A percentile compares a stretch with the other conserved stretches of the same genome.
Evolutionary conservation across 1,284 basidiomycete species (phyloP).

Genomic region (Cutaneotrichosporon sp.): DNA sequence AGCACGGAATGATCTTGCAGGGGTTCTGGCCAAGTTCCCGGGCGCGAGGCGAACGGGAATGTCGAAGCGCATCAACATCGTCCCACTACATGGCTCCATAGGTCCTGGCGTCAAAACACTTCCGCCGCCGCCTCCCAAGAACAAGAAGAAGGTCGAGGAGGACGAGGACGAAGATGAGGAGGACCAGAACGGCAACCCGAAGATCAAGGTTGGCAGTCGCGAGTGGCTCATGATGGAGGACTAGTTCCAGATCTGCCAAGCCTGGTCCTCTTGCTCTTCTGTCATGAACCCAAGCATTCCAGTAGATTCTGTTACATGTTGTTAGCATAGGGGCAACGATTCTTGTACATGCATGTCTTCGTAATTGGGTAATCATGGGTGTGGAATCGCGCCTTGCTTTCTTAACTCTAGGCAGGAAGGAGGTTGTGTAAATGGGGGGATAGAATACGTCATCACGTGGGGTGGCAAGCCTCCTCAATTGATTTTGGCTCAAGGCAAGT

Average conservation of each 20-base stretch:
- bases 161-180: conserved; percentile 44
- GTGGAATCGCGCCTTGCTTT: no score
- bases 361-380: neutral
- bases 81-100: conserved; percentile 47
- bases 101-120: conserved; percentile 46
- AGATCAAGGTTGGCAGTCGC: conserved; percentile 35
- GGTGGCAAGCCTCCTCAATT: neutral
- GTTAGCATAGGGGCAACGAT: neutral
- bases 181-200: conserved; percentile 29
- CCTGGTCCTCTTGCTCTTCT: neutral
- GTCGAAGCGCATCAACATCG: conserved; percentile 43
- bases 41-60: conserved; percentile 44
- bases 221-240: conserved; percentile 52
- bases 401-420: no score
- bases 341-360: neutral
- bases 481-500: neutral
- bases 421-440: neutral
- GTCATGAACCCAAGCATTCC: neutral
- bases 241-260: conserved; percentile 14
- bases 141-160: conserved; percentile 46
- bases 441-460: neutral
- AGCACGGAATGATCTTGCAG: conserved; percentile 48
- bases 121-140: conserved; percentile 49
- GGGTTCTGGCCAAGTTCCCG: conserved; percentile 46
- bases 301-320: neutral